Evolutionary conservation across 2,329 filamentous ascomycete species (phyloP).

Genomic region (Exophiala phaeomuriformis): DNA sequence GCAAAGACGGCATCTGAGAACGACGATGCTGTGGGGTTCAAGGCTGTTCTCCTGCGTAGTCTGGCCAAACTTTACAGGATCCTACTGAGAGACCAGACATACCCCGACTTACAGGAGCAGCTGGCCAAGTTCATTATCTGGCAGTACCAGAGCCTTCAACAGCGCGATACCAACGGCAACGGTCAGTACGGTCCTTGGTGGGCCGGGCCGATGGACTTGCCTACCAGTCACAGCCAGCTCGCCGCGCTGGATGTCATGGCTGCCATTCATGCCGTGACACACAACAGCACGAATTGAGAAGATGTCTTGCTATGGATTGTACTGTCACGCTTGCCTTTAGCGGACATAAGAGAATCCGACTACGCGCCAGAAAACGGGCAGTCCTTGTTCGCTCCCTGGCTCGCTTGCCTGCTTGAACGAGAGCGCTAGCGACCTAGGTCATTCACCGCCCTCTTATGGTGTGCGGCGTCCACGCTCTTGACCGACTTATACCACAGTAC

Average conservation of each 20-base stretch:
- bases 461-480: too few relatives aligned
- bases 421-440: too few relatives aligned
- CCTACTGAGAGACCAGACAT: conserved; percentile 1
- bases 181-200: conserved; percentile 22
- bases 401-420: too few relatives aligned
- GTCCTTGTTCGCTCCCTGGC: too few relatives aligned
- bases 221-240: conserved; percentile 22
- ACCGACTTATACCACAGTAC: too few relatives aligned
- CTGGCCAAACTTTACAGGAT: conserved; percentile 16
- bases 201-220: conserved; percentile 18
- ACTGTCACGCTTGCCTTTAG: too few relatives aligned
- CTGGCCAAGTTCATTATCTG: conserved; percentile 10
- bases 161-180: conserved; percentile 11
- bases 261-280: conserved; percentile 12
- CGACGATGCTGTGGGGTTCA: conserved; percentile 21
- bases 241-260: conserved; percentile 23
- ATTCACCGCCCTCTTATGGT: too few relatives aligned
- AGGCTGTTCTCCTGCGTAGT: conserved; percentile 16
- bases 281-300: too few relatives aligned
- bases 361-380: too few relatives aligned
- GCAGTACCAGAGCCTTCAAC: conserved; percentile 13
- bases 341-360: too few relatives aligned
- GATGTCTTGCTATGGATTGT: too few relatives aligned
- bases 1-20: conserved; percentile 11
- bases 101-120: conserved; percentile 5